Evolutionary conservation across 306 rosid species (phyloP).

Genomic region (Luffa acutangula): DNA sequence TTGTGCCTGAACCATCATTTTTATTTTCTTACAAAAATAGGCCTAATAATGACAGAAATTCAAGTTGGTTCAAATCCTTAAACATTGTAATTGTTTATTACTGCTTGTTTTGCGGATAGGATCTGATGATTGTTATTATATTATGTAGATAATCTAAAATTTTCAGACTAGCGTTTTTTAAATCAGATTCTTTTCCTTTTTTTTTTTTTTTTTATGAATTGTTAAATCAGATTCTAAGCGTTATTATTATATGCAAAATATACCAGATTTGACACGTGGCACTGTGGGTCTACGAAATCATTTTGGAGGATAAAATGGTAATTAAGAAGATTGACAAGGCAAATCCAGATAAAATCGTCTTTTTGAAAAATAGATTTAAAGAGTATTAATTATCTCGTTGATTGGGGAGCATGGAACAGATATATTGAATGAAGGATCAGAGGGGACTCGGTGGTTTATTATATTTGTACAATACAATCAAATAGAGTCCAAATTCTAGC

Average conservation of each 20-base stretch:
- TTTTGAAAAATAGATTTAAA: background rate
- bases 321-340: background rate
- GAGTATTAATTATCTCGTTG: background rate
- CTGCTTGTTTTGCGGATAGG: background rate
- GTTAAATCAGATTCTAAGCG: background rate
- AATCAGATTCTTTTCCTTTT: background rate
- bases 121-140: background rate
- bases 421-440: background rate
- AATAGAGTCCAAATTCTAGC: no score
- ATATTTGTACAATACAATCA: background rate
- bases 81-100: background rate
- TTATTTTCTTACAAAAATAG: background rate
- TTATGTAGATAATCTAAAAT: background rate
- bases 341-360: background rate
- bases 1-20: background rate
- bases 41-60: background rate
- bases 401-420: background rate
- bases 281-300: background rate
- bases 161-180: background rate
- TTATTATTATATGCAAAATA: background rate
- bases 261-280: background rate
- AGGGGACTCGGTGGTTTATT: background rate
- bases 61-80: background rate
- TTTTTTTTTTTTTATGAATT: background rate
- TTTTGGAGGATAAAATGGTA: background rate